Percentiles rank a stretch among this genome's conserved stretches.
phyloP scores from a whole-genome alignment of 768 basidiomycete species.

The Pleurotus pulmonarius region DNA sequence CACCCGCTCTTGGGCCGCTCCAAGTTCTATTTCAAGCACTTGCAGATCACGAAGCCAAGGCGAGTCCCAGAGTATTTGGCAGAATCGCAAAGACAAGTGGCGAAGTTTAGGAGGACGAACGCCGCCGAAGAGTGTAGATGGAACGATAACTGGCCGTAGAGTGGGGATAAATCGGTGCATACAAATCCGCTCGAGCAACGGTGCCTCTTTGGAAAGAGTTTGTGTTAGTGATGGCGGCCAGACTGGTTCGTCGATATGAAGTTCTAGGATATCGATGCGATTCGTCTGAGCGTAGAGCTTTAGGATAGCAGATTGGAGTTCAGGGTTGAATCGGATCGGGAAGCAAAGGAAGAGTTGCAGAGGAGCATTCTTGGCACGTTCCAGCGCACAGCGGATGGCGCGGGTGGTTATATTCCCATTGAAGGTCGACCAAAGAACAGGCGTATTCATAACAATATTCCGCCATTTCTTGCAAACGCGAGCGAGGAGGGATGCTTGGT shows the following conservation, averaged over 20 bases:
- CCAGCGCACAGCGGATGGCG: background rate
- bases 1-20: too few species aligned
- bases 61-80: background rate
- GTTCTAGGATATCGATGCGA: too few species aligned
- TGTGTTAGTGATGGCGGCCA: too few species aligned
- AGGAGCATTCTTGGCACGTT: background rate
- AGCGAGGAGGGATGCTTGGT: background rate
- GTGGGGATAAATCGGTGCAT: background rate
- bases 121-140: background rate
- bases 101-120: background rate
- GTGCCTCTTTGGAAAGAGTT: background rate
- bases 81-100: background rate
- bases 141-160: background rate
- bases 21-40: too few species aligned
- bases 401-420: background rate
- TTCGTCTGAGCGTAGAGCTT: too few species aligned
- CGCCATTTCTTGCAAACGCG: background rate
- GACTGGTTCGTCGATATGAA: too few species aligned
- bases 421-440: background rate
- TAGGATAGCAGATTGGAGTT: too few species aligned
- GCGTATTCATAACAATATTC: background rate
- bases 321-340: too few species aligned
- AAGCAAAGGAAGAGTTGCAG: too few species aligned
- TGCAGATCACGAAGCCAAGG: background rate
- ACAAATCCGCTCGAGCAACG: background rate